Evolutionary conservation across 176 grass and related monocot species (phyloP).

Genomic region (Oryza punctata): DNA sequence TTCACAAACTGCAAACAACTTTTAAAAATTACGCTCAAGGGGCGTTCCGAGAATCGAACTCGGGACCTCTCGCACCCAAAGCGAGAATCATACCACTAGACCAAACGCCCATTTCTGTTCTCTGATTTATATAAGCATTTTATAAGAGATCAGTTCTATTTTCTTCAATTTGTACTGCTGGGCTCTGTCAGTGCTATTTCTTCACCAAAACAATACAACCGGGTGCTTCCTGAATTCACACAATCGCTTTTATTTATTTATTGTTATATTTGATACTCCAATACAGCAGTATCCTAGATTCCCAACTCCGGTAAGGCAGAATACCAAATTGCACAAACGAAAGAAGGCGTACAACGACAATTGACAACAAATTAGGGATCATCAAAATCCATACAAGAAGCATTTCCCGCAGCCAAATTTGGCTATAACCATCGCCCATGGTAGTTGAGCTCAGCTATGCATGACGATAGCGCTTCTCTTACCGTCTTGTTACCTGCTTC

Average conservation of each 20-base stretch:
- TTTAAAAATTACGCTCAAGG: neutral
- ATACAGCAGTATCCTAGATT: neutral
- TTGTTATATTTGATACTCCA: neutral
- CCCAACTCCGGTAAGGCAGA: neutral
- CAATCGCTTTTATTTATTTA: neutral
- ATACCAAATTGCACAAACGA: neutral
- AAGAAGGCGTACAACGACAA: neutral
- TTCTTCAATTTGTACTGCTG: too few species aligned
- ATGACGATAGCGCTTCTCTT: constrained; percentile 76
- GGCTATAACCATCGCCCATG: constrained; percentile 54
- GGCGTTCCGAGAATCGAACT: constrained; percentile 99
- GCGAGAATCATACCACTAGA: constrained; percentile 99
- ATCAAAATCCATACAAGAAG: neutral
- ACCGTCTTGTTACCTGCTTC: constrained; percentile 70
- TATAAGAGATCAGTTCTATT: too few species aligned
- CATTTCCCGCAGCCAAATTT: neutral
- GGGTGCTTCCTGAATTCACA: neutral
- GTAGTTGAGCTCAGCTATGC: constrained; percentile 89
- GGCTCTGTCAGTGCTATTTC: neutral
- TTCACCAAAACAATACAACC: neutral
- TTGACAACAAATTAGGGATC: neutral
- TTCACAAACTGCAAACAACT: too few species aligned
- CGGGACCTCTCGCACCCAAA: constrained; percentile 99
- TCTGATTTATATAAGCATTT: neutral
- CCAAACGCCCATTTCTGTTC: constrained; percentile 68